Evolutionary conservation across 2,329 filamentous ascomycete species (phyloP), one percentile per base, ranked within the genome.

Genomic region (Chalaropsis ovoidea): DNA sequence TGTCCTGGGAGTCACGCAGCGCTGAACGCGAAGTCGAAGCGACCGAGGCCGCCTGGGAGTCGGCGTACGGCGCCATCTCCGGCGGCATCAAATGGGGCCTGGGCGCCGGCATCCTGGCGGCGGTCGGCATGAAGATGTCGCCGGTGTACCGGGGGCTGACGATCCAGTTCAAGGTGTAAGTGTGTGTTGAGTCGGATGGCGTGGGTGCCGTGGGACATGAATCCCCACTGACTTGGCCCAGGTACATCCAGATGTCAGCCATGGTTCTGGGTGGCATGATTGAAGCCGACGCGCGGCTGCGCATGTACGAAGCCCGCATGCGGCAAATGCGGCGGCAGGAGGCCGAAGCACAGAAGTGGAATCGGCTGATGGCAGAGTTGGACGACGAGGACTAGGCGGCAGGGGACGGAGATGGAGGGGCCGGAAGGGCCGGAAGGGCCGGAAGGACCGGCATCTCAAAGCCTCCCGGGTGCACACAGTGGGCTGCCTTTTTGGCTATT

Each of bases 201-300:
- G 24, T 56, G 31, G 52, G 47, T 11, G 47, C 31, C 31, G 31
- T 31, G 31, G 31, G 3, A 31, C 3, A 31, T 31, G 6, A 31
- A 31, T 31, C 3, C 31, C 31, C 31, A 31, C 31, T 65, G 61
- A 67, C 60, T n/a, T 24, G 39, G 45, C 17, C 61, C 24, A 92
- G 89, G 39, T 93, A 90, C 72, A 78, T 92, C 17, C 88, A 91
- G 74, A 90, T 91, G 86, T 89, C 86, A n/a, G 86, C 85, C 68
- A 92, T 92, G 88, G 86, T 88, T n/a, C 72, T 90, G 42, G 89
- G 89, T 54, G 81, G 84, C 71, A 88, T 89, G 81, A 80, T 92
- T 64, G 87, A 90, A 76, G 89, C 88, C 2, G 89, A 93, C 72
- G 76, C 78, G 65, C 80, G 85, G 62, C 78, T 92, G 70, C 80